Base-by-base conservation (phyloP, 2,329 filamentous ascomycete genomes). In the Colletotrichum sp. region DNA sequence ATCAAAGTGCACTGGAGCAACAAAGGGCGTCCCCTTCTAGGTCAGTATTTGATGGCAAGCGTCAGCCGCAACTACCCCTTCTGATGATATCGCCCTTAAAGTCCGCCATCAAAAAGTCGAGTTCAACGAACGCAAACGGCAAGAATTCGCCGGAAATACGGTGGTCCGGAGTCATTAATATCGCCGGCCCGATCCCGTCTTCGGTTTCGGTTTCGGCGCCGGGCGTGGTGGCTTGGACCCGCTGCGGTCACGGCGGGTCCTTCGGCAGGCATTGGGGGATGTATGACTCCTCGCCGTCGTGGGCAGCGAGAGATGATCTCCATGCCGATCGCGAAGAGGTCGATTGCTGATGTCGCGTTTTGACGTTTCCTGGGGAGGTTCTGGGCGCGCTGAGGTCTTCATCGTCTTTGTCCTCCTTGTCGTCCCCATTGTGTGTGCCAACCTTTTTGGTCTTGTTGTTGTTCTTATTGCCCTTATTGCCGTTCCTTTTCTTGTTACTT, bases 351-450 rank as follows among this genome's bases (percentile, higher is more conserved):
- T n/a, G 2, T 43, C 38, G 18, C 9, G 18, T n/a, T 43, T 10
- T 10, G 15, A 24, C 24, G 24, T 24, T 24, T 24, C 24, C 24
- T 24, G 24, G 24, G 24, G 24, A 24, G n/a, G n/a, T n/a, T n/a
- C n/a, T n/a, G n/a, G n/a, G n/a, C n/a, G n/a, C n/a, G n/a, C n/a
- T n/a, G n/a, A n/a, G n/a, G 34, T 15, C 13, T n/a, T n/a, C n/a
- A n/a, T n/a, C n/a, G n/a, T n/a, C n/a, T n/a, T n/a, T n/a, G n/a
- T n/a, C n/a, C n/a, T n/a, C n/a, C n/a, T n/a, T n/a, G n/a, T n/a
- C 34, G 3, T 32, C 2, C 30, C 0, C 30, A 32, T 32, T 4
- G n/a, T n/a, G n/a, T n/a, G n/a, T n/a, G n/a, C n/a, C n/a, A n/a
- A n/a, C n/a, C n/a, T n/a, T n/a, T n/a, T n/a, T n/a, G n/a, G n/a